phyloP scores from a whole-genome alignment of 345 rosid species.

The Pugionium cornutum region DNA sequence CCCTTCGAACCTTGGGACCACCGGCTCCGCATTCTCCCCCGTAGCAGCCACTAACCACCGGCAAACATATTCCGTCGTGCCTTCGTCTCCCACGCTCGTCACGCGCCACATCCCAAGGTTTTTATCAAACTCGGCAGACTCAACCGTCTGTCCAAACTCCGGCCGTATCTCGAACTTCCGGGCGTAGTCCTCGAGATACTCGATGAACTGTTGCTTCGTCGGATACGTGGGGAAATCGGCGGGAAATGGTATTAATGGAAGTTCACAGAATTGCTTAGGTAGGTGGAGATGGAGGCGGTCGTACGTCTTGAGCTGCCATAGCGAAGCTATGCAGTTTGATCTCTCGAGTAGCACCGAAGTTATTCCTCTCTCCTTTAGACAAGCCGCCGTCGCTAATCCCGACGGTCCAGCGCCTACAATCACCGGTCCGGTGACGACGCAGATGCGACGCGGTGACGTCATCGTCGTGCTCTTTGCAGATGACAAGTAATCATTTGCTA shows the following conservation, averaged over 20 bases:
- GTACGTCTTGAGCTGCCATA: constrained; percentile 80
- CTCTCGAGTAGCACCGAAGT: constrained; percentile 61
- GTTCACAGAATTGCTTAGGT: constrained; percentile 80
- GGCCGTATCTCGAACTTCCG: constrained; percentile 50
- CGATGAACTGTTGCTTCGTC: constrained; percentile 65
- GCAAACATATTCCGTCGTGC: constrained; percentile 49
- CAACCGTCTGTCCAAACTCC: constrained; percentile 54
- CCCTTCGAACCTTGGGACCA: constrained; percentile 73
- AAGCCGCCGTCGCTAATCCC: constrained; percentile 74
- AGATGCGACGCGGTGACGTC: constrained; percentile 29
- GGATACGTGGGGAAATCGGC: constrained; percentile 65
- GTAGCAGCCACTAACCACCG: constrained; percentile 89
- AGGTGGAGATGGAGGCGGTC: constrained; percentile 80
- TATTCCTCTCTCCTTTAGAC: constrained; percentile 55
- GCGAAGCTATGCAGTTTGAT: constrained; percentile 71
- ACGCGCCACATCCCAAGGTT: constrained; percentile 59
- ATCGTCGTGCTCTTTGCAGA: constrained; percentile 19
- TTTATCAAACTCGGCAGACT: constrained; percentile 53
- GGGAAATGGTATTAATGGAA: constrained; percentile 69
- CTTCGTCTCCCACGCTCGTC: constrained; percentile 39
- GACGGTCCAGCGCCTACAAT: constrained; percentile 88
- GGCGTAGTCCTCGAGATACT: constrained; percentile 61
- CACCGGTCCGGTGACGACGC: constrained; percentile 53
- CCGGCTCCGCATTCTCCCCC: constrained; percentile 91
- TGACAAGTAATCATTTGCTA: constrained; percentile 59